phyloP scores from a whole-genome alignment of 2,329 filamentous ascomycete species.

The Trichophyton mentagrophytes region DNA sequence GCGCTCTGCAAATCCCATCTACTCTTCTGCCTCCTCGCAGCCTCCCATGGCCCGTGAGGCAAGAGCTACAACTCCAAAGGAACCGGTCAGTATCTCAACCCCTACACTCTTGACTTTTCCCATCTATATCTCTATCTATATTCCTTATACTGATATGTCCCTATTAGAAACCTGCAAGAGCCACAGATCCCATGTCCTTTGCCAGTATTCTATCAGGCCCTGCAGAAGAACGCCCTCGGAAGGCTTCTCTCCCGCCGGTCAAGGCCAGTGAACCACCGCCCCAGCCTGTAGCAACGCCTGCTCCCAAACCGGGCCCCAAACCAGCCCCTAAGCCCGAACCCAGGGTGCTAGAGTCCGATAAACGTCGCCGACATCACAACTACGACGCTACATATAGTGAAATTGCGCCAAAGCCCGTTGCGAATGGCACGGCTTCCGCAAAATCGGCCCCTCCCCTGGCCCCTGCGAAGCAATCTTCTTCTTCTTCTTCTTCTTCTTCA shows the following conservation, averaged over 20 bases:
- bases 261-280: slow-evolving; percentile 17
- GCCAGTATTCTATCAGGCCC: slow-evolving; percentile 82
- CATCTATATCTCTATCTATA: background rate
- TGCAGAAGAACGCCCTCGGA: slow-evolving; percentile 46
- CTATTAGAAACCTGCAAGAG: slow-evolving; percentile 54
- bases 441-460: slow-evolving; percentile 14
- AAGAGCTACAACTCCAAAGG: slow-evolving; percentile 26
- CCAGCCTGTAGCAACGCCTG: slow-evolving; percentile 16
- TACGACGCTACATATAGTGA: slow-evolving; percentile 16
- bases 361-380: slow-evolving; percentile 17
- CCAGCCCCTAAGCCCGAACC: slow-evolving; percentile 15
- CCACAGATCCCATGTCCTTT: slow-evolving; percentile 85
- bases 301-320: background rate
- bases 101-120: background rate
- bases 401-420: slow-evolving; percentile 11
- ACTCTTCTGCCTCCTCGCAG: slow-evolving; percentile 23
- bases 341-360: slow-evolving; percentile 18
- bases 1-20: slow-evolving; percentile 16
- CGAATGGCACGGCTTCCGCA: slow-evolving; percentile 17
- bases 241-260: slow-evolving; percentile 33
- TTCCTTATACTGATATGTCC: background rate
- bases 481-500: slow-evolving; percentile 28
- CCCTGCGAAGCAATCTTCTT: slow-evolving; percentile 41
- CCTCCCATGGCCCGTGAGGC: slow-evolving; percentile 23
- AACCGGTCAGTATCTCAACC: slow-evolving; percentile 24